A percentile compares a stretch with the other conserved stretches of the same genome.
phyloP scores from a whole-genome alignment of 2,329 filamentous ascomycete species.

The Cladosporium oxysporum region DNA sequence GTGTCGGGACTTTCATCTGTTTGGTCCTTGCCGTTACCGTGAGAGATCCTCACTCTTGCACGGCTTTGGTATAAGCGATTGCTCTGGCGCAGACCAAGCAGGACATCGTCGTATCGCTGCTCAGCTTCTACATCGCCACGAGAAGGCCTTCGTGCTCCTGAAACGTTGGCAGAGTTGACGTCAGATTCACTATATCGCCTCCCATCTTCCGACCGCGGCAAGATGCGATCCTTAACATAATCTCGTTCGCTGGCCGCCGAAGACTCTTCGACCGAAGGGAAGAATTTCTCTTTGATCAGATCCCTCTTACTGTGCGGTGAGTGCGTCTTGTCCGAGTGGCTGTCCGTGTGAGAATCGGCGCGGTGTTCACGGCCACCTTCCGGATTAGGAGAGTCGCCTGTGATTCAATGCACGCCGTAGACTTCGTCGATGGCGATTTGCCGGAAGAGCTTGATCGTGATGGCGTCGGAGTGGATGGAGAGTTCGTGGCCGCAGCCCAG shows the following conservation, averaged over 20 bases:
- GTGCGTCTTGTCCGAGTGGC: neutral
- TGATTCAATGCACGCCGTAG: conserved; percentile 55
- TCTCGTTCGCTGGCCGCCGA: neutral
- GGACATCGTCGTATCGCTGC: conserved; percentile 7
- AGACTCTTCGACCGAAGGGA: neutral
- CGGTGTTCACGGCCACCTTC: neutral
- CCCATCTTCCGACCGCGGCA: neutral
- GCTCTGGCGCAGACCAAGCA: neutral
- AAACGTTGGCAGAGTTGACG: neutral
- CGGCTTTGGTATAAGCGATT: conserved; percentile 7
- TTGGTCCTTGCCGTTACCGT: neutral
- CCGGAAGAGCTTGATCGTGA: conserved; percentile 51
- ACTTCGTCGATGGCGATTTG: conserved; percentile 55
- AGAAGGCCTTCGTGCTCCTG: neutral
- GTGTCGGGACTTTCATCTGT: neutral
- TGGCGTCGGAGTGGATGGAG: conserved; percentile 53
- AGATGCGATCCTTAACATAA: neutral
- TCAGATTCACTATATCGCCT: neutral
- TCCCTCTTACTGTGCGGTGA: neutral
- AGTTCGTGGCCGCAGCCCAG: conserved; percentile 41
- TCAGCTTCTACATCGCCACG: conserved; percentile 8
- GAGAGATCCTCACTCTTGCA: neutral
- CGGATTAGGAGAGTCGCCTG: conserved; percentile 25
- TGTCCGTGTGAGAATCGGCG: neutral
- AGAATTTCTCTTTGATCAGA: neutral